A percentile compares a stretch with the other conserved stretches of the same genome.
These are phyloP conservation scores for Neonectria magnoliae DNA, from an alignment of 2,329 filamentous ascomycete genomes.

Conservation along the genomic window DNA sequence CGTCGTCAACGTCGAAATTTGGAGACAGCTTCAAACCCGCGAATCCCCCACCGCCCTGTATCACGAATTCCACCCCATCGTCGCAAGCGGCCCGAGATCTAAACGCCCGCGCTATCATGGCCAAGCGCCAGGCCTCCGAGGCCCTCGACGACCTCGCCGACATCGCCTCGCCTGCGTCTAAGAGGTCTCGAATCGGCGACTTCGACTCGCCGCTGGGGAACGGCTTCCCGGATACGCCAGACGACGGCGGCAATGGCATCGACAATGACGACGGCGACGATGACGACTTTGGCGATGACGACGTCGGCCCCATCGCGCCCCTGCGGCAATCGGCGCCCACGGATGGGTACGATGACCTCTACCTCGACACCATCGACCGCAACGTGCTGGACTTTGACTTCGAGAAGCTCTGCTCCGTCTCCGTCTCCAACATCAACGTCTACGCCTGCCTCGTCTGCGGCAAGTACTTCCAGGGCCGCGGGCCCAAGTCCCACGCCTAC, in stretches of 20 bases:
- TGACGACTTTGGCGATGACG: conserved; percentile 54
- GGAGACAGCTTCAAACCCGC: neutral
- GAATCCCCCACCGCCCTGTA: conserved; percentile 3
- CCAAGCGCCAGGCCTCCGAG: conserved; percentile 70
- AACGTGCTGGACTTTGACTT: conserved; percentile 97
- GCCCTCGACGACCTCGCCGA: conserved; percentile 66
- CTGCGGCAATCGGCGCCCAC: conserved; percentile 75
- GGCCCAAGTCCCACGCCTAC: conserved; percentile 94
- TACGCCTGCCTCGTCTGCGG: conserved; percentile 98
- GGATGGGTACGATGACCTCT: conserved; percentile 92
- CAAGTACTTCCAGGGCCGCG: conserved; percentile 96
- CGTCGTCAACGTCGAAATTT: conserved; percentile 14
- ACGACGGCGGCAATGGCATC: conserved; percentile 39
- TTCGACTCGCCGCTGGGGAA: conserved; percentile 52
- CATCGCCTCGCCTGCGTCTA: conserved; percentile 67
- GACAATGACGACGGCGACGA: conserved; percentile 44
- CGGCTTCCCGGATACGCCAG: conserved; percentile 40
- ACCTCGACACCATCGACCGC: conserved; percentile 96
- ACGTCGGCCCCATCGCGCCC: conserved; percentile 49
- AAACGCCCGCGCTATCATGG: conserved; percentile 44
- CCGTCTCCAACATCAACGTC: conserved; percentile 97
- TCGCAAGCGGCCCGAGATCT: neutral
- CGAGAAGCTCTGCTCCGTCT: conserved; percentile 96
- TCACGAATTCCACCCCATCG: neutral
- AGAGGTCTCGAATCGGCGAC: conserved; percentile 65